A percentile compares a stretch with the other conserved stretches of the same genome.
phyloP scores from a whole-genome alignment of 805 yeast species.

The Martiniozyma abietophila region DNA sequence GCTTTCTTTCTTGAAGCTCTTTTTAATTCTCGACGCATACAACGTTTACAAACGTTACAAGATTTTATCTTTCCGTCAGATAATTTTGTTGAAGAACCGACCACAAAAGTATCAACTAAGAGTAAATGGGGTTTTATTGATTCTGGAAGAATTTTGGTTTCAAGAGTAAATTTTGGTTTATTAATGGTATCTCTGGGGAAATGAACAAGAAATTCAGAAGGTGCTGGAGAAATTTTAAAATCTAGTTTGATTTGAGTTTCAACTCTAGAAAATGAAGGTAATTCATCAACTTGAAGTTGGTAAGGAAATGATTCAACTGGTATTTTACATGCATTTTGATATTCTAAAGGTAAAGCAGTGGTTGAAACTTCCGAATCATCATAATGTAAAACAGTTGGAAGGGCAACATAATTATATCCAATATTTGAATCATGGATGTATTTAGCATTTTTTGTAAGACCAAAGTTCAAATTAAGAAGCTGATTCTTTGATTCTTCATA shows the following conservation, averaged over 20 bases:
- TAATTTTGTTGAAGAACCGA: constrained; percentile 24
- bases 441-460: constrained; percentile 16
- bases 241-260: constrained; percentile 89
- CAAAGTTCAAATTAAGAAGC: constrained; percentile 45
- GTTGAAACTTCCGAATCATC: constrained; percentile 21
- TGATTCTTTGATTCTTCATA: constrained; percentile 41
- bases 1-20: constrained; percentile 88
- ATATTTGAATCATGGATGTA: constrained; percentile 24
- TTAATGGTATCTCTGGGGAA: constrained; percentile 83
- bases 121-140: constrained; percentile 46
- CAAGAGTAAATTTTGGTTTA: constrained; percentile 71
- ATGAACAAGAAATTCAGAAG: constrained; percentile 62
- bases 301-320: constrained; percentile 32
- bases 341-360: constrained; percentile 22
- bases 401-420: constrained; percentile 9
- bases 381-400: constrained; percentile 8
- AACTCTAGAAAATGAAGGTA: constrained; percentile 81
- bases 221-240: constrained; percentile 64
- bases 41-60: constrained; percentile 77
- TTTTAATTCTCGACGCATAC: constrained; percentile 88
- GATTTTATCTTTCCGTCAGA: constrained; percentile 22
- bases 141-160: constrained; percentile 35
- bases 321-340: constrained; percentile 15
- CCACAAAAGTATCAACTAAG: constrained; percentile 71
- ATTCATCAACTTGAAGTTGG: constrained; percentile 42